phyloP scores from a whole-genome alignment of 305 asterid species.

The Fraxinus velutina region DNA sequence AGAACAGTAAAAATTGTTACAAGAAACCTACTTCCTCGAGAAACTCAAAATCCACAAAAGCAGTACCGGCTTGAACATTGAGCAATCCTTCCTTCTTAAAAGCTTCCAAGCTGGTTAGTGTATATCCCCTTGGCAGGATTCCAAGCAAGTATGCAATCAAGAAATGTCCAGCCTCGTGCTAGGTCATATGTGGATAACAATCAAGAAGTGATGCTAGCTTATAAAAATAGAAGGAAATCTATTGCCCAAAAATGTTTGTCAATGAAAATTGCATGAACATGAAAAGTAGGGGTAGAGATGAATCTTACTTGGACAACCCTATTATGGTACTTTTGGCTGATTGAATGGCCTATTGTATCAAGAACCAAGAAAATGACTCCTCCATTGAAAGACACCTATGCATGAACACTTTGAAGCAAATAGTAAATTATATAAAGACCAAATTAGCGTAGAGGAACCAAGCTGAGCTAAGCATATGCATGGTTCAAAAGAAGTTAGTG shows the following conservation, averaged over 20 bases:
- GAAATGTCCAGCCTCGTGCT: slow-evolving; percentile 98
- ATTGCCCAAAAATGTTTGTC: background rate
- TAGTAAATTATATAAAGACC: slow-evolving; percentile 30
- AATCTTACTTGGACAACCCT: slow-evolving; percentile 79
- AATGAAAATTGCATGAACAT: background rate
- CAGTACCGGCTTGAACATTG: slow-evolving; percentile 93
- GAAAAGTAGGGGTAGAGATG: background rate
- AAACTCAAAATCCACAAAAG: slow-evolving; percentile 88
- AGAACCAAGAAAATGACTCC: slow-evolving; percentile 82
- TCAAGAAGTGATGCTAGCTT: slow-evolving; percentile 5
- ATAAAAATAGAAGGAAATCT: background rate
- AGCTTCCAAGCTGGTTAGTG: slow-evolving; percentile 82
- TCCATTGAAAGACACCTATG: slow-evolving; percentile 71
- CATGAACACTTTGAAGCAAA: slow-evolving; percentile 37
- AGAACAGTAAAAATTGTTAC: slow-evolving; percentile 5
- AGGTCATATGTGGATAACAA: slow-evolving; percentile 21
- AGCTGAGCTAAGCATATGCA: background rate
- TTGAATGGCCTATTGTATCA: slow-evolving; percentile 75
- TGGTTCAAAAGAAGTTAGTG: background rate
- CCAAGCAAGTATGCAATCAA: slow-evolving; percentile 89
- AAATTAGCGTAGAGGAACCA: background rate
- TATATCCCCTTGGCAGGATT: slow-evolving; percentile 71
- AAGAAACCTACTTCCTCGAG: slow-evolving; percentile 74
- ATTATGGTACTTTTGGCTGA: slow-evolving; percentile 84
- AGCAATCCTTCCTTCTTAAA: slow-evolving; percentile 80